Evolutionary conservation across 2,329 filamentous ascomycete genomes (phyloP), one percentile per base, ranked within the genome.

Genomic region (Sporothrix humicola): DNA sequence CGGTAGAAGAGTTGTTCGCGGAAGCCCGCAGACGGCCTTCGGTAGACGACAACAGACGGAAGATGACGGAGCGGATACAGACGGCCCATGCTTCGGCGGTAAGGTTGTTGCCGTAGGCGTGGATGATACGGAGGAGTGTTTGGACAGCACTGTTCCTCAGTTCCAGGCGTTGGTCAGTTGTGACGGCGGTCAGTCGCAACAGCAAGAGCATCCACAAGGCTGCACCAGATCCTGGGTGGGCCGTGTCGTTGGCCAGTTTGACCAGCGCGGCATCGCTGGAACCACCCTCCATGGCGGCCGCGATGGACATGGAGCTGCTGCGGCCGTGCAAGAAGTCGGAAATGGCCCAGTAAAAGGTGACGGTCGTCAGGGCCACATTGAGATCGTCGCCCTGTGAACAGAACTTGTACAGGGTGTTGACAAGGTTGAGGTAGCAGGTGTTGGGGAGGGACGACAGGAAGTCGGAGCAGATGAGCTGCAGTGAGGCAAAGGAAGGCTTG

Each of bases 341-440:
- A 8, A 98, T 88, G 72, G 95, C 95, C 94, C 95, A 98, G 81
- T 97, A 97, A 79, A 97, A 96, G 0, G 95, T 97, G 9, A 97
- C 93, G 0, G 95, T 96, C 89, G 96, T 98, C 37, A 99, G 85
- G 0, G 95, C 95, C 78, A 98, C 97, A 77, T 99, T 99, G 52
- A 99, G 86, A 79, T 99, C 96, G 77, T 97, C 93, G 76, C 91
- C 88, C 81, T 99, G 96, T 0, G 91, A 92, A 77, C 93, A 94
- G 81, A 98, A 99, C 76, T 92, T 91, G 79, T 94, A 93, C 26
- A 99, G 87, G 12, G 95, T 94, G 82, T 97, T 92, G 75, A 98
- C 90, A 17, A 99, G 87, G 74, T 91, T 89, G 74, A 91, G 87
- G 81, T 92, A 93, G 83, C 88, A 98, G 69, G 85, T 88, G 80